These are phyloP conservation scores for Bjerkandera adusta DNA, from an alignment of 1,284 basidiomycete genomes.

Conservation along the genomic window DNA sequence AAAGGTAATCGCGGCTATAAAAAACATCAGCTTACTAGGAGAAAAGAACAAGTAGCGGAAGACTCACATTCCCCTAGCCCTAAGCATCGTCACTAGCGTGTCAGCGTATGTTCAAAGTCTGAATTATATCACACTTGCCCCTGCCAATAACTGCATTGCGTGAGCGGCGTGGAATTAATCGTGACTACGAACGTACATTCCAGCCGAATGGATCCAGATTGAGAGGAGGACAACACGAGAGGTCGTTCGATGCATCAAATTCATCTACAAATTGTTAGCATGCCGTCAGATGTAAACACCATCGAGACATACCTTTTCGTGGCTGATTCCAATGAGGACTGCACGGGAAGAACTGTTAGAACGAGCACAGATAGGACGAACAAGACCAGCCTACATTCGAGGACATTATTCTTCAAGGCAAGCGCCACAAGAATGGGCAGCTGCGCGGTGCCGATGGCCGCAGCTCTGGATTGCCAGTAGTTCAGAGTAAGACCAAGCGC, in stretches of 20 bases:
- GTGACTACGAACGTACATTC: neutral
- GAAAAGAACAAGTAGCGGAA: neutral
- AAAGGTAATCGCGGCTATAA: too few species aligned
- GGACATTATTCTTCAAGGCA: slow-evolving; percentile 37
- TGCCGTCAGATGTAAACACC: neutral
- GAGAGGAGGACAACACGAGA: neutral
- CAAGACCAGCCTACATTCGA: slow-evolving; percentile 28
- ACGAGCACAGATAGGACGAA: neutral
- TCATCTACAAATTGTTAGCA: neutral
- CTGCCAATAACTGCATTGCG: too few species aligned
- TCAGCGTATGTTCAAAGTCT: too few species aligned
- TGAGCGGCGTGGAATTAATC: neutral
- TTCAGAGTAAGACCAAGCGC: neutral
- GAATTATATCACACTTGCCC: too few species aligned
- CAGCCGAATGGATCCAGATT: neutral
- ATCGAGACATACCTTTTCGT: slow-evolving; percentile 35
- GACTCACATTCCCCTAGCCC: too few species aligned
- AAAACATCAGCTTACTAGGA: neutral
- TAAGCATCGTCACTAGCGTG: too few species aligned
- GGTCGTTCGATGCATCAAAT: neutral
- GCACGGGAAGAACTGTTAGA: neutral
- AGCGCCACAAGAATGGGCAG: slow-evolving; percentile 37
- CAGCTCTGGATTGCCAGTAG: slow-evolving; percentile 29
- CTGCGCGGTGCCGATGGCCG: slow-evolving; percentile 32
- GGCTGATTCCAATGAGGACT: slow-evolving; percentile 37